A percentile compares a stretch with the other conserved stretches of the same genome.
Conservation (phyloP, 306 rosid species). For the Alnus glutinosa region DNA sequence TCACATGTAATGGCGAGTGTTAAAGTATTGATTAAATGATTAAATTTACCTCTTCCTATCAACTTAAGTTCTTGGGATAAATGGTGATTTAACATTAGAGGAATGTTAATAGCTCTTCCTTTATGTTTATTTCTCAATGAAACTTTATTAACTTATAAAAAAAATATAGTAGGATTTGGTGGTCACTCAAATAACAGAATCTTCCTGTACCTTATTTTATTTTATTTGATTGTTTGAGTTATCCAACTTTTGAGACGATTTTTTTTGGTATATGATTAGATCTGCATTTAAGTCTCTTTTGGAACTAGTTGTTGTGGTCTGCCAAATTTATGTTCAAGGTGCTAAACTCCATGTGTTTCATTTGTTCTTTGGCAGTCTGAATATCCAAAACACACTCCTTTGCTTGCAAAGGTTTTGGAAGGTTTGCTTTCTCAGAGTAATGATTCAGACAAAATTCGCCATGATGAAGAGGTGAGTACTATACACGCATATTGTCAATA, state of each 20-base stretch:
- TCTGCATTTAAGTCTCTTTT: background rate
- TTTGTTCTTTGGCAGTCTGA: conserved; percentile 65
- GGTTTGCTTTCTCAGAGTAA: conserved; percentile 65
- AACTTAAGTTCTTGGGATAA: no score
- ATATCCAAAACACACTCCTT: conserved; percentile 81
- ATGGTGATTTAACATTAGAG: no score
- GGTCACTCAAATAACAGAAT: background rate
- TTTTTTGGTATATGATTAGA: background rate
- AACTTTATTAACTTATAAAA: no score
- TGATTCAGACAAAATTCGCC: conserved; percentile 52
- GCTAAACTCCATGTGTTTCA: background rate
- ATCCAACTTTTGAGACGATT: background rate
- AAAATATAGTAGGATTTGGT: background rate
- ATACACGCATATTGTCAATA: conserved; percentile 5
- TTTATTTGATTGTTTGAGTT: background rate
- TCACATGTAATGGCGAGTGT: no score
- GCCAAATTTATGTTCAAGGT: background rate
- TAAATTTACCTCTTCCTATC: no score
- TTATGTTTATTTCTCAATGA: background rate
- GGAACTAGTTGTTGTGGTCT: background rate
- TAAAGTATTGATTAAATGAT: no score
- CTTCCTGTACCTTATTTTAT: background rate
- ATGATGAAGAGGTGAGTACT: conserved; percentile 62
- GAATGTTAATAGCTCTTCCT: background rate
- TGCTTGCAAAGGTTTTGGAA: conserved; percentile 86